These are phyloP conservation scores for Citrus unshiu DNA, from an alignment of 345 rosid species.

Conservation along the genomic window DNA sequence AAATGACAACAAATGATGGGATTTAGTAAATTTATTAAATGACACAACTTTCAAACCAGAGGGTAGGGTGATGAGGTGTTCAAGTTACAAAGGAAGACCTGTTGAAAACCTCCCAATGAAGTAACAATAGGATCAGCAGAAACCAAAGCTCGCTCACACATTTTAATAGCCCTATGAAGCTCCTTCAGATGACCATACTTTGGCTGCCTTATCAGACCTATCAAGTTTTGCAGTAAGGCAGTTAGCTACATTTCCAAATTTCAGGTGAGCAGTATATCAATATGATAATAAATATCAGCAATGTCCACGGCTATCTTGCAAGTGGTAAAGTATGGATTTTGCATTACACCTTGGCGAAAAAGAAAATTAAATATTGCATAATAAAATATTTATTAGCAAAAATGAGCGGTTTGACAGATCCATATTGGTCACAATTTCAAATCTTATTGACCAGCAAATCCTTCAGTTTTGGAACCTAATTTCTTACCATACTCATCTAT, in stretches of 20 bases:
- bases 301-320: not conserved
- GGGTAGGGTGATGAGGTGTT: not conserved
- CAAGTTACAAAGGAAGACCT: slow-evolving; percentile 36
- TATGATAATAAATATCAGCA: not conserved
- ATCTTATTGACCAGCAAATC: not conserved
- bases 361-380: not conserved
- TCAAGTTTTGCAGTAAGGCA: slow-evolving; percentile 5
- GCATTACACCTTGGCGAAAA: not conserved
- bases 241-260: slow-evolving; percentile 18
- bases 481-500: slow-evolving; percentile 92
- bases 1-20: slow-evolving; percentile 15
- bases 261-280: not conserved
- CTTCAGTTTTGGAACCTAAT: not conserved
- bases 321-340: not conserved
- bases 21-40: slow-evolving; percentile 14
- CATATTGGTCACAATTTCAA: not conserved
- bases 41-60: slow-evolving; percentile 3
- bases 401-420: not conserved
- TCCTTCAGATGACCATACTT: slow-evolving; percentile 97
- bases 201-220: slow-evolving; percentile 94
- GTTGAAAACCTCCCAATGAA: slow-evolving; percentile 81
- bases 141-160: slow-evolving; percentile 85
- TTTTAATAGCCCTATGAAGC: slow-evolving; percentile 90
- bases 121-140: slow-evolving; percentile 80
- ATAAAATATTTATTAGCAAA: not conserved